Evolutionary conservation across 225 moss, liverwort and hornwort genomes (phyloP), one percentile per base, ranked within the genome.

Genomic region (Asterella californica): DNA sequence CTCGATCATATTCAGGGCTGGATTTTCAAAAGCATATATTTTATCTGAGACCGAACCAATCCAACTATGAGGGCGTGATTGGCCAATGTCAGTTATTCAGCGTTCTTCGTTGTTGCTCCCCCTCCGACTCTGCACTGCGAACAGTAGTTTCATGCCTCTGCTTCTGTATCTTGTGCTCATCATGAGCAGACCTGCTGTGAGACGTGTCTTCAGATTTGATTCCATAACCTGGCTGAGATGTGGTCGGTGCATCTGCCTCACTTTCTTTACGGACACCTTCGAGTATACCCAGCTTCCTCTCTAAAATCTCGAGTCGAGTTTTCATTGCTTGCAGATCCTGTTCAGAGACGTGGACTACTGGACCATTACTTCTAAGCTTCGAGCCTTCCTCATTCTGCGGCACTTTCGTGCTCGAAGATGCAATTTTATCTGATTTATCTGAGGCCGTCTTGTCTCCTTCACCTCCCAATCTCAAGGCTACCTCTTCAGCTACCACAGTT

Each of bases 301-400:
- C 84, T 65, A 87, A 73, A 42, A 55, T 77, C 68, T 84, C 87
- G 54, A 87, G 82, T 30, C 87, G 87, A 33, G 53, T 72, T 57
- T 80, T 84, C 77, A 87, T 74, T 10, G 77, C 82, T 30, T 82
- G 60, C 5, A 87, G 78, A 50, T 87, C 87, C 76, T 79, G 80
- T 72, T 75, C 69, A 46, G 81, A 36, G 6, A 83, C 33, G 10
- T 63, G 42, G 22, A 80, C 72, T 36, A 42, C 50, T 59, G 76
- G 18, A 21, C 48, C 81, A 55, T 79, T 79, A 57, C 71, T 76
- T 76, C 72, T 68, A 32, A 47, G 9, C 29, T 79, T 77, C 8
- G 49, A 12, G 59, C 27, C 66, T 33, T 71, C 72, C 29, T 72
- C 45, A 34, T 80, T 69, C 47, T 48, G 79, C 29, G 61, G 75